Evolutionary conservation across 192 early-diverging fungal species (phyloP), one percentile per base, ranked within the genome.

Genomic region (Coemansia sp.): DNA sequence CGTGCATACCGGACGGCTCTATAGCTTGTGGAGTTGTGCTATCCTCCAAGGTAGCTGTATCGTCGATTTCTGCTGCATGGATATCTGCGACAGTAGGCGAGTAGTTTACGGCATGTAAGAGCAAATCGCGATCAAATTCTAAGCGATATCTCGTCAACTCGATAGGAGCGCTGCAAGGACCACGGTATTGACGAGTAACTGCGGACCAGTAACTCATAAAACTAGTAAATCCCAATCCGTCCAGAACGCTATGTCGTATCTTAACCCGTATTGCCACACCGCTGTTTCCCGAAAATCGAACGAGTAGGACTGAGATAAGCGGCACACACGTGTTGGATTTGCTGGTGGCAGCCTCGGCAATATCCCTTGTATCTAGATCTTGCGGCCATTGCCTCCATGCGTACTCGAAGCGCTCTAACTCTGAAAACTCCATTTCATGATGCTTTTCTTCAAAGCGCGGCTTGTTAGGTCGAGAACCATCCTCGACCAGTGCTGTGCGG

Each of bases 121-220:
- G 40, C 20, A 55, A 20, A 15, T 41, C 22, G 66, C 66, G 66
- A 13, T 67, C 40, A 60, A 60, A 67, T 3, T 67, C 58, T 15
- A 67, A 47, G 6, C 32, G 32, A 59, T 38, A 3, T 20, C 20
- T 38, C 8, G 32, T 16, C 34, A 59, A 22, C 16, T 38, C 58
- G 34, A 38, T 22, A 38, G n/a, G 20, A 4, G 35, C 35, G n/a
- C n/a, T 18, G 18, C 58, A 35, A 38, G 58, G 34, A 12, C 58
- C 18, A 4, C 58, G 35, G 7, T 38, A 38, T 12, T 38, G 58
- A 18, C 58, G 35, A 20, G 58, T 38, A 35, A 38, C 16, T n/a
- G 11, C 44, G 30, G 58, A 12, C 66, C 66, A 67, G 41, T 47
- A 60, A 24, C 58, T 52, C 66, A 67, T 67, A 49, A 67, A 67